Percentiles rank a stretch among this genome's conserved stretches.
Conservation (phyloP, 2,329 filamentous ascomycete species). For the Fusarium temperatum region DNA sequence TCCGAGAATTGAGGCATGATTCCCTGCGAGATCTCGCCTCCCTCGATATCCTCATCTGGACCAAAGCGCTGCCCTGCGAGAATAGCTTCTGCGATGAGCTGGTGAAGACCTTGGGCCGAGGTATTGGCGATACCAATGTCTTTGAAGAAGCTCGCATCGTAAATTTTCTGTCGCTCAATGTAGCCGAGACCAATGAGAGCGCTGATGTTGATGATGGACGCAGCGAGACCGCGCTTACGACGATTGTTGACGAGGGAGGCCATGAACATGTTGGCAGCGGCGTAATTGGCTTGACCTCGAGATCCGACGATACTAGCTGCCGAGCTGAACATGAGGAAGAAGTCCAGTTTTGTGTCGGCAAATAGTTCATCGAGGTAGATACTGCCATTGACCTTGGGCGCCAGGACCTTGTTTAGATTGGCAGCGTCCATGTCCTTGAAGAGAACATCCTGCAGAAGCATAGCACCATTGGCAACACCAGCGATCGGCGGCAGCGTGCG, state of each 20-base stretch:
- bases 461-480: conserved; percentile 55
- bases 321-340: conserved; percentile 55
- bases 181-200: conserved; percentile 3
- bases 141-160: conserved; percentile 4
- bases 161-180: conserved; percentile 1
- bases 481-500: conserved; percentile 46
- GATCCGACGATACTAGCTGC: conserved; percentile 48
- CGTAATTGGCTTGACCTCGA: conserved; percentile 50
- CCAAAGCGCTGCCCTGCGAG: neutral
- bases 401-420: conserved; percentile 39
- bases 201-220: conserved; percentile 51
- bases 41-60: neutral
- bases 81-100: conserved; percentile 42
- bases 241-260: conserved; percentile 39
- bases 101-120: conserved; percentile 42
- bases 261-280: conserved; percentile 52
- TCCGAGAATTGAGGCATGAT: conserved; percentile 2
- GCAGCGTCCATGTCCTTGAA: conserved; percentile 47
- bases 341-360: conserved; percentile 45
- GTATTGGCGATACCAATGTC: conserved; percentile 20
- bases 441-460: conserved; percentile 52
- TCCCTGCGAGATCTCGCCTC: neutral
- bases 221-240: conserved; percentile 47
- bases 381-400: conserved; percentile 52
- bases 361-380: conserved; percentile 47